A percentile compares a stretch with the other conserved stretches of the same genome.
phyloP scores from a whole-genome alignment of 306 rosid genomes.

The Lathyrus tuberosus region DNA sequence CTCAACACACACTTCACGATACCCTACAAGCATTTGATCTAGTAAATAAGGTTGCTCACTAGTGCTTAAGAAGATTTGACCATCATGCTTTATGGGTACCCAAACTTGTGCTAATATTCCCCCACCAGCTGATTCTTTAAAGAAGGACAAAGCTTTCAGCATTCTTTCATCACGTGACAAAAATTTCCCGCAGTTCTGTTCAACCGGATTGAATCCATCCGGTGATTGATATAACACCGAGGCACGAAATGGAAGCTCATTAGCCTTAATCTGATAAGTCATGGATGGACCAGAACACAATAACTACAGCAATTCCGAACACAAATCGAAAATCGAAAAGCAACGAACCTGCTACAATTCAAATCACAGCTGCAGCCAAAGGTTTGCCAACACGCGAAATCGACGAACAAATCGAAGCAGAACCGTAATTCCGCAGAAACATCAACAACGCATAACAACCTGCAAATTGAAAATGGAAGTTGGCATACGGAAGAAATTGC shows the following conservation, averaged over 20 bases:
- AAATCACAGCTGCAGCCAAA: no score
- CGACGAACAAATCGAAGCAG: no score
- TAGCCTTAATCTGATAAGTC: constrained; percentile 55
- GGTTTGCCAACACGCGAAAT: no score
- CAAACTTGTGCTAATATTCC: constrained; percentile 92
- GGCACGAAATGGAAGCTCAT: constrained; percentile 49
- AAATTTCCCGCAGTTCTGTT: constrained; percentile 44
- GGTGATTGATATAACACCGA: constrained; percentile 41
- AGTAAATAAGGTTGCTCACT: constrained; percentile 89
- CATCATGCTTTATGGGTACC: constrained; percentile 76
- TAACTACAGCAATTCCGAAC: no score
- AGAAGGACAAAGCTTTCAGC: constrained; percentile 75
- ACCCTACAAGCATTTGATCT: constrained; percentile 76
- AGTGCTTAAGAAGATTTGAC: constrained; percentile 70
- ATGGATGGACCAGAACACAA: constrained; percentile 57
- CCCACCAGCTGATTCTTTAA: constrained; percentile 72
- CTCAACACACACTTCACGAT: constrained; percentile 90
- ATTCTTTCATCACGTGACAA: constrained; percentile 82
- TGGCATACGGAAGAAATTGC: no score
- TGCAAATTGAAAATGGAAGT: no score
- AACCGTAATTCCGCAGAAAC: no score
- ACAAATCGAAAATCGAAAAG: no score
- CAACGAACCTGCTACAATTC: no score
- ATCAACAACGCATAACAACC: no score
- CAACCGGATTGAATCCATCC: constrained; percentile 47